Conservation (phyloP, 257 asterid species). For the Plantago major region DNA sequence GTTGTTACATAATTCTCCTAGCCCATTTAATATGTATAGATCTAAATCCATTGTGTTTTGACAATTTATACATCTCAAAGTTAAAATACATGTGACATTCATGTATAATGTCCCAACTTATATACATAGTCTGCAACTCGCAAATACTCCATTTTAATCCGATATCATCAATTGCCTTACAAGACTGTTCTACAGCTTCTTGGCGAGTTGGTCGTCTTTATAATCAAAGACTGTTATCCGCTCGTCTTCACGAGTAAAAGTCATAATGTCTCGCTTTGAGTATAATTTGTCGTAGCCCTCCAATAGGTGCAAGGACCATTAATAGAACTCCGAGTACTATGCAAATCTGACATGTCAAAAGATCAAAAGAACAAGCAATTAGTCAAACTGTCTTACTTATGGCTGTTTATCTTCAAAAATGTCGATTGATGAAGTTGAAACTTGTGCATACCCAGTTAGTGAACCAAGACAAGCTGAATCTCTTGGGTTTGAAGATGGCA, state of each 20-base stretch:
- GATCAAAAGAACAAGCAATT: neutral
- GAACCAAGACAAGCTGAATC: conserved; percentile 38
- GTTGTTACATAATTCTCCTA: too few relatives aligned
- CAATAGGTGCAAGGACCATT: conserved; percentile 30
- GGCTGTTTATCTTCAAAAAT: neutral
- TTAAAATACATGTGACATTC: too few relatives aligned
- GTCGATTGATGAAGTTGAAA: neutral
- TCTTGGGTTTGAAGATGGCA: conserved; percentile 35
- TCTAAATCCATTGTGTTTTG: too few relatives aligned
- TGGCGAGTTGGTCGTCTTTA: too few relatives aligned
- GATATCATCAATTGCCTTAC: too few relatives aligned
- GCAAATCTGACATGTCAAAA: conserved; percentile 24
- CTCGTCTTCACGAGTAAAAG: conserved; percentile 11
- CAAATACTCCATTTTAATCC: too few relatives aligned
- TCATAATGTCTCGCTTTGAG: conserved; percentile 12
- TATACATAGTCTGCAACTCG: too few relatives aligned
- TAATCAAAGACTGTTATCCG: neutral
- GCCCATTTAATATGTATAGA: too few relatives aligned
- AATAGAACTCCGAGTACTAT: conserved; percentile 26
- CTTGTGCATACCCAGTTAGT: conserved; percentile 32
- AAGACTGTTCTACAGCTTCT: neutral
- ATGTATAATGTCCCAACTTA: too few relatives aligned
- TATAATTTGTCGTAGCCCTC: conserved; percentile 30
- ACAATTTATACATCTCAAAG: too few relatives aligned
- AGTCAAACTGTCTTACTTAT: neutral